Conservation (phyloP, 148 eudicot species). For the Diospyros lotus region DNA sequence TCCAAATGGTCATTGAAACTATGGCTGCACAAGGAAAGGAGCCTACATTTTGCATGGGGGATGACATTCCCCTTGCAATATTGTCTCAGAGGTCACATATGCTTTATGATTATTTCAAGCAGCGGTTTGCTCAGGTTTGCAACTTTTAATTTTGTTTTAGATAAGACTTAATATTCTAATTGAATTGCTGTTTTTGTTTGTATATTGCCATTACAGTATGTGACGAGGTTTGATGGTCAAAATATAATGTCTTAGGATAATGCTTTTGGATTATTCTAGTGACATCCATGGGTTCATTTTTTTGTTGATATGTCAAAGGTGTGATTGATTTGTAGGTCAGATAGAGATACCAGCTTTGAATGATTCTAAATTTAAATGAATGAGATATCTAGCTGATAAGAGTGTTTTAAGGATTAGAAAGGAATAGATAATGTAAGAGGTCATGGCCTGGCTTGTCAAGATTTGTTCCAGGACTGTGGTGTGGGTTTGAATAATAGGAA, state of each 20-base stretch:
- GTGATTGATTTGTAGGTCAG: background rate
- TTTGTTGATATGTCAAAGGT: background rate
- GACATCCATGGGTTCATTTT: background rate
- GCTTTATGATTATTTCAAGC: conserved; percentile 97
- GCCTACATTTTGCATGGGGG: conserved; percentile 99
- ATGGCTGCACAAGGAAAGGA: conserved; percentile 99
- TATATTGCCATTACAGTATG: background rate
- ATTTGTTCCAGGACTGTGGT: no score
- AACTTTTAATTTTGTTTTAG: background rate
- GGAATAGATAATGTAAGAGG: no score
- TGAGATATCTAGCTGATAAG: no score
- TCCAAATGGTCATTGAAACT: conserved; percentile 97
- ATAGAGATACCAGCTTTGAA: background rate
- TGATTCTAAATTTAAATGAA: no score
- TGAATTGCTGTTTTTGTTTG: background rate
- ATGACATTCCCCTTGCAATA: conserved; percentile 86
- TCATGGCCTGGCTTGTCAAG: no score
- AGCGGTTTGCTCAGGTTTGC: conserved; percentile 93
- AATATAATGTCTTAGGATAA: background rate
- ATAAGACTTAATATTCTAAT: background rate
- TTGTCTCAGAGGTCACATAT: conserved; percentile 85
- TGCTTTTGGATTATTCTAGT: background rate
- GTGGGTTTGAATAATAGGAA: no score
- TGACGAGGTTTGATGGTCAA: background rate
- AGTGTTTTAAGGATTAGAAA: no score